A percentile compares a stretch with the other conserved stretches of the same genome.
These are phyloP conservation scores for Plenodomus lindquistii DNA, from an alignment of 2,329 filamentous ascomycete genomes.

Conservation along the genomic window DNA sequence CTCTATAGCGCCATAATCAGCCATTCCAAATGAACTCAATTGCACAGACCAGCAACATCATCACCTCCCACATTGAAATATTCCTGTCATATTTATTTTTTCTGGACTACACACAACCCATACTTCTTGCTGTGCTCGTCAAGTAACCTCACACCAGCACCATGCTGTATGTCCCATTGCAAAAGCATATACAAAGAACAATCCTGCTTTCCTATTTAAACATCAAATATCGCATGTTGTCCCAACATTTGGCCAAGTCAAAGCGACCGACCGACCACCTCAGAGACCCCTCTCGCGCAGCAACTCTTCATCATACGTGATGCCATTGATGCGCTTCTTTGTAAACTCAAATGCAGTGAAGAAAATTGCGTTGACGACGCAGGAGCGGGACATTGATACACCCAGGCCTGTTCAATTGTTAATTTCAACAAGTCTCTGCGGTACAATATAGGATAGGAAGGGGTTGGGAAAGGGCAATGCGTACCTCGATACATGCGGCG, in stretches of 20 bases:
- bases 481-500: slow-evolving; percentile 73
- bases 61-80: no score
- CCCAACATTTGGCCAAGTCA: no score
- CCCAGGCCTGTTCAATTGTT: slow-evolving; percentile 57
- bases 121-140: no score
- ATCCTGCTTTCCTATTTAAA: not conserved
- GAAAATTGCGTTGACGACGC: slow-evolving; percentile 84
- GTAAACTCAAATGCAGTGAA: slow-evolving; percentile 86
- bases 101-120: no score
- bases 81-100: no score
- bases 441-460: slow-evolving; percentile 43
- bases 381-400: slow-evolving; percentile 81
- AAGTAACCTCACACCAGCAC: no score
- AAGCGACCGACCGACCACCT: not conserved
- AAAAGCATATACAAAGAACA: not conserved
- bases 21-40: no score
- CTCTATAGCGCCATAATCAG: no score
- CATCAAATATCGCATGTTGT: not conserved
- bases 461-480: not conserved
- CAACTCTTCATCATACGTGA: slow-evolving; percentile 44
- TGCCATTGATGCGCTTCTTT: slow-evolving; percentile 61
- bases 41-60: no score
- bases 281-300: slow-evolving; percentile 31
- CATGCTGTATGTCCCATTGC: not conserved
- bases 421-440: not conserved